Evolutionary conservation across 148 eudicot species (phyloP), one percentile per base, ranked within the genome.

Genomic region (Chenopodium formosanum): DNA sequence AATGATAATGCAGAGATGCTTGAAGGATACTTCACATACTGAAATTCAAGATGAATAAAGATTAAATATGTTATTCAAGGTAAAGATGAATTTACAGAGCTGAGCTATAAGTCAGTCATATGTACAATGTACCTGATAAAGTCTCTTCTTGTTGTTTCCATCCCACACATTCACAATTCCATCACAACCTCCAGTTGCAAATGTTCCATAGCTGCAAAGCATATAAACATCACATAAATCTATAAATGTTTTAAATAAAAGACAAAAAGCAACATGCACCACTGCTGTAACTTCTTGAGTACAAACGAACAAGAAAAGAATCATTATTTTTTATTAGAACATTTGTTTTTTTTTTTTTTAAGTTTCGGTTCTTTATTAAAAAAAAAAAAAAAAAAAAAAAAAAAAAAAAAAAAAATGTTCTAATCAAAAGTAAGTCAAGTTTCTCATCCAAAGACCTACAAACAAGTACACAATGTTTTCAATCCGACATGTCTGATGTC

Each of bases 101-200:
- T 14, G 52, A 58, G 62, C 70, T 82, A 47, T 32, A 44, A 46
- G 12, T 2, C 4, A n/a, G 74, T 46, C 29, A 65, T 62, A 73
- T 46, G 75, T 90, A 94, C 97, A 97, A 73, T 46, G 75, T 90
- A 94, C 97, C 97, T 93, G 99, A 87, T 95, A 95, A 64, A 95
- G 85, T 78, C 99, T 89, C 92, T 95, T 95, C 85, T 95, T 95
- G 86, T 95, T 94, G 91, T 93, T 92, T 58, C 99, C 99, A 84
- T 95, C 99, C 99, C 99, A 95, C 70, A 95, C 91, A 80, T 95
- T 95, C 64, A 93, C 99, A 85, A 88, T 92, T 60, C 97, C 99
- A 84, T 95, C 97, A 84, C 97, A 95, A 29, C 98, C 98, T 25
- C 98, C 98, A 23, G 98, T 95, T 70, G 97, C 98, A 88, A 95